Evolutionary conservation across 331 rosid species (phyloP), one percentile per base, ranked within the genome.

Genomic region (Arachis monticola): DNA sequence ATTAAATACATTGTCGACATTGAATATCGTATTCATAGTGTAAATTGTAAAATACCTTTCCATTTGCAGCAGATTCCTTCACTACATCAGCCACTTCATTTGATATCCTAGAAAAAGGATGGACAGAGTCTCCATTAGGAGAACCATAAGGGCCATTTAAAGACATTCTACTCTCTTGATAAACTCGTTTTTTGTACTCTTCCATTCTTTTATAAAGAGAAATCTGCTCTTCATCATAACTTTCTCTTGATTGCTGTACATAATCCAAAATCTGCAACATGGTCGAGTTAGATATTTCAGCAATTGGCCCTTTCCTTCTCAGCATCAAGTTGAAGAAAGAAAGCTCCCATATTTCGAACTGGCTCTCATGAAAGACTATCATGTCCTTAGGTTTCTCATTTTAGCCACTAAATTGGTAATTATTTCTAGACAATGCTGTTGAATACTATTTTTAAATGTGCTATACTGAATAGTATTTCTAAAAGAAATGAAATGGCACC

Each of bases 41-140:
- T 35, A 35, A 35, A 35, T 35, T 75, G 74, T 50, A 48, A 57
- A 69, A 66, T 86, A 86, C 96, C 89, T 83, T 86, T 75, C 96
- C 96, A 59, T 83, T 80, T 62, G 82, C 79, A 50, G 96, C 83
- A 59, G 93, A 86, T 80, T 90, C 88, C 88, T 79, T 84, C 59
- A 84, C 91, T 47, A 82, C 86, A 77, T 84, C 93, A 41, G 64
- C 87, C 60, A 84, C 87, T 73, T 88, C 85, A 77, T 80, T 81
- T 67, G 96, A 83, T 72, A 67, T 83, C 82, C 85, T 85, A 70
- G 81, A 60, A 58, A 88, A 77, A 11, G 86, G 80, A 66, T 81
- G 93, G 57, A 60, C 76, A 9, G 11, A 17, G 63, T 90, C 89
- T 77, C 83, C 82, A 10, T 58, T 61, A 60, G 79, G 62, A 79